phyloP scores from a whole-genome alignment of 331 rosid species.

The Stylosanthes scabra region DNA sequence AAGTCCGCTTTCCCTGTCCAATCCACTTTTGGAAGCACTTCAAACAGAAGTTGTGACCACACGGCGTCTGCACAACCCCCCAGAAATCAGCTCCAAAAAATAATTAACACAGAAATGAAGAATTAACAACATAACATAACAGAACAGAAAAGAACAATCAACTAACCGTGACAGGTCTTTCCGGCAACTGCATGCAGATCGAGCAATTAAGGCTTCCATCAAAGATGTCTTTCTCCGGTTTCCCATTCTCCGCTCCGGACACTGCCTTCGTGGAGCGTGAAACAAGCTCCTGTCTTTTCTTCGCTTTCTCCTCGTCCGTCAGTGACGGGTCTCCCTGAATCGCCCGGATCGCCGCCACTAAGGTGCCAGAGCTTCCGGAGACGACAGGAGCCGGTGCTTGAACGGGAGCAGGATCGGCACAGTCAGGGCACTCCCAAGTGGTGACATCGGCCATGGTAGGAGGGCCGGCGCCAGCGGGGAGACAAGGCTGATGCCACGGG shows the following conservation, averaged over 20 bases:
- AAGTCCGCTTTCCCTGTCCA: conserved; percentile 54
- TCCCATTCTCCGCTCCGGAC: fast-evolving
- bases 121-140: background rate
- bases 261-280: background rate
- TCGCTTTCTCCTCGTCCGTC: conserved; percentile 34
- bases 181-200: conserved; percentile 71
- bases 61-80: conserved; percentile 65
- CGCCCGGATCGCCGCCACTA: conserved; percentile 33
- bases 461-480: background rate
- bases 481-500: conserved; percentile 36
- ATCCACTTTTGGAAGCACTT: conserved; percentile 74
- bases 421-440: conserved; percentile 34
- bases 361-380: background rate
- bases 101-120: background rate
- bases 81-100: background rate
- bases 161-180: conserved; percentile 81
- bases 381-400: background rate
- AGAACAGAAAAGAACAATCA: no score
- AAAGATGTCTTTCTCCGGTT: background rate
- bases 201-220: conserved; percentile 52
- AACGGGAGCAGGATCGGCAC: background rate
- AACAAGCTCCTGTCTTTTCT: conserved; percentile 35
- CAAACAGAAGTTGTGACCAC: conserved; percentile 86
- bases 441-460: background rate
- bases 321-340: conserved; percentile 24